These are phyloP conservation scores for Sequoia sempervirens DNA, from an alignment of 75 land plant species.

Conservation along the genomic window DNA sequence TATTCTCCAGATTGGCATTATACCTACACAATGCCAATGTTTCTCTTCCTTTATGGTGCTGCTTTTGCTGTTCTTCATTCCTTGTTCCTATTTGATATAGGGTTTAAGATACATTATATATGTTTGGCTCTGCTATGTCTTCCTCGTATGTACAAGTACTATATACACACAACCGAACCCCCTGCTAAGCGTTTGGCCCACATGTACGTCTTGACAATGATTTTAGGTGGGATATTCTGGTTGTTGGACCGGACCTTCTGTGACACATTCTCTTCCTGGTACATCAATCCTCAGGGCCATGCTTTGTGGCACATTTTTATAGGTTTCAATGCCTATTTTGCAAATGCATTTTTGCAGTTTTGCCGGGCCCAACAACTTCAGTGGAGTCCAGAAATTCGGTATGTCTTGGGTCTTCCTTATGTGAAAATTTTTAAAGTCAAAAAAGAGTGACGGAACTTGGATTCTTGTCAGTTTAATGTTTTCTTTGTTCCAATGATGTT, in stretches of 20 bases:
- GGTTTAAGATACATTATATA: constrained; percentile 76
- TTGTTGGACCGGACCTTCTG: constrained; percentile 57
- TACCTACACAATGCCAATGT: constrained; percentile 80
- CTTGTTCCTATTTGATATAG: constrained; percentile 49
- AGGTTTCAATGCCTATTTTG: constrained; percentile 78
- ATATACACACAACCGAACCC: constrained; percentile 60
- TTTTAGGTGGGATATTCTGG: constrained; percentile 63
- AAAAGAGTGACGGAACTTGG: constrained; percentile 24
- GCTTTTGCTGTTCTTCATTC: constrained; percentile 69
- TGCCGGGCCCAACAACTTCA: constrained; percentile 82
- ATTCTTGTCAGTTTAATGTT: neutral
- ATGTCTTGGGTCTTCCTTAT: constrained; percentile 59
- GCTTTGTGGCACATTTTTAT: constrained; percentile 85
- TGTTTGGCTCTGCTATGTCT: constrained; percentile 75
- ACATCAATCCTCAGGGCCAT: constrained; percentile 82
- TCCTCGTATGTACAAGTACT: constrained; percentile 89
- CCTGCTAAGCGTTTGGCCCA: constrained; percentile 70
- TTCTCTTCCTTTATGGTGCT: constrained; percentile 78
- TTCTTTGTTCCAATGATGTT: neutral
- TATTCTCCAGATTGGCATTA: constrained; percentile 97
- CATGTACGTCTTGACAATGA: constrained; percentile 43
- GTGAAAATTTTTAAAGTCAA: constrained; percentile 72
- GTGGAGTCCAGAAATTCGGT: constrained; percentile 61
- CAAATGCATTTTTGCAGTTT: constrained; percentile 81
- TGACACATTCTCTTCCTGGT: constrained; percentile 36